These are phyloP conservation scores for Saturnispora sanitii DNA, from an alignment of 805 yeast genomes.

Conservation along the genomic window DNA sequence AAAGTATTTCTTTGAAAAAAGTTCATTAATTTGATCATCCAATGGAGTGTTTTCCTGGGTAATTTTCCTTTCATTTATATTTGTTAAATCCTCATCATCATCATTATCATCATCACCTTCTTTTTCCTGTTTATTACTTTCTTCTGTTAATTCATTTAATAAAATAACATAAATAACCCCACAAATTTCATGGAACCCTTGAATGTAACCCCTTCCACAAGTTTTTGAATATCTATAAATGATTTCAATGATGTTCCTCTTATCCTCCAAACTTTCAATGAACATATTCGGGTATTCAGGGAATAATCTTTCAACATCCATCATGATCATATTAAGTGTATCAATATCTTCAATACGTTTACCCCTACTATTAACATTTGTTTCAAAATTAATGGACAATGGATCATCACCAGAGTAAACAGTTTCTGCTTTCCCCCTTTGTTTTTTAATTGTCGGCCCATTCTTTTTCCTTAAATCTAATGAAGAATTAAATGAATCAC, in stretches of 20 bases:
- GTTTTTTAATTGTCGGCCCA: too few species aligned
- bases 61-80: background rate
- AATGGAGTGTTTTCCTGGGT: slow-evolving; percentile 10
- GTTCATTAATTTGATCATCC: slow-evolving; percentile 29
- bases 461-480: too few species aligned
- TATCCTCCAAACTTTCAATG: slow-evolving; percentile 21
- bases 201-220: slow-evolving; percentile 32
- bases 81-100: slow-evolving; percentile 10
- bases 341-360: slow-evolving; percentile 26
- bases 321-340: slow-evolving; percentile 33
- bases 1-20: slow-evolving; percentile 32
- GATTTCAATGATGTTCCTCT: slow-evolving; percentile 30
- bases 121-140: slow-evolving; percentile 11
- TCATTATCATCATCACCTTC: slow-evolving; percentile 17
- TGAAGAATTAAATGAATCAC: too few species aligned
- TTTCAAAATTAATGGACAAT: slow-evolving; percentile 1
- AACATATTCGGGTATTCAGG: slow-evolving; percentile 31
- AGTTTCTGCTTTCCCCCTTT: background rate
- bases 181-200: slow-evolving; percentile 45
- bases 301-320: slow-evolving; percentile 44
- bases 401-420: background rate
- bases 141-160: slow-evolving; percentile 28
- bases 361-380: background rate
- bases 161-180: slow-evolving; percentile 38
- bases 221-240: slow-evolving; percentile 42